A percentile compares a stretch with the other conserved stretches of the same genome.
phyloP scores from a whole-genome alignment of 2,329 filamentous ascomycete species.

The Leptographium lundbergii region DNA sequence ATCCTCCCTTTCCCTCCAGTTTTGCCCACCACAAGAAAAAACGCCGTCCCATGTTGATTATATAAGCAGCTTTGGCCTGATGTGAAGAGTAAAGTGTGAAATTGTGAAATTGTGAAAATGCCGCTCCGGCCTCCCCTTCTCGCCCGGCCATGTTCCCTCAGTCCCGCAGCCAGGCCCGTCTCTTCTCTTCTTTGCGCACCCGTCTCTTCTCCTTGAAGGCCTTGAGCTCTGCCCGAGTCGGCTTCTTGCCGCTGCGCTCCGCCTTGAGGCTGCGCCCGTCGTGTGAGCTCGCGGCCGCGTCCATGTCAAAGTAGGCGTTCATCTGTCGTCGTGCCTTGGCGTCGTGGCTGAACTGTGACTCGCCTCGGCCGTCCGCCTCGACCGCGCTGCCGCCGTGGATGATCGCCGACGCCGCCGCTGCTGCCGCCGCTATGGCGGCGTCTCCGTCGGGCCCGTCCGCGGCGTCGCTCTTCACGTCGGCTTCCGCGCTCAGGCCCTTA shows the following conservation, averaged over 20 bases:
- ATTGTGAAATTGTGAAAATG: no score
- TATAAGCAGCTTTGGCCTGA: background rate
- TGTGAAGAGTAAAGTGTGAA: background rate
- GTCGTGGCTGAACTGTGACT: conserved; percentile 65
- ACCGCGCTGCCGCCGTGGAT: conserved; percentile 65
- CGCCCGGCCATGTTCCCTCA: conserved; percentile 32
- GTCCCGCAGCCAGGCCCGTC: conserved; percentile 80
- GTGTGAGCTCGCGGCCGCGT: conserved; percentile 82
- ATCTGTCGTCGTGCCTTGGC: conserved; percentile 80
- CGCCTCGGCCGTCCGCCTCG: conserved; percentile 46
- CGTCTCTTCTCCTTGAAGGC: conserved; percentile 82
- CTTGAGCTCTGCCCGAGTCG: conserved; percentile 76
- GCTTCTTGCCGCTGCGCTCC: conserved; percentile 74
- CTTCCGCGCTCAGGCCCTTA: conserved; percentile 23
- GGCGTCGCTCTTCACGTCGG: conserved; percentile 7
- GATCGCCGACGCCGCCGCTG: conserved; percentile 23
- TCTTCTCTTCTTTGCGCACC: conserved; percentile 87
- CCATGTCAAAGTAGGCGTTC: conserved; percentile 91
- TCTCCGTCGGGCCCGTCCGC: conserved; percentile 16
- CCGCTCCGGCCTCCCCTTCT: background rate
- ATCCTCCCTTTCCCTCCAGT: background rate
- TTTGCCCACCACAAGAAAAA: background rate
- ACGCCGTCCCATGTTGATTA: background rate
- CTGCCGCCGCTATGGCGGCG: conserved; percentile 15
- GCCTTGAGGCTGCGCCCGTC: conserved; percentile 85